phyloP scores from a whole-genome alignment of 306 rosid species.

The Phaseolus lunatus region DNA sequence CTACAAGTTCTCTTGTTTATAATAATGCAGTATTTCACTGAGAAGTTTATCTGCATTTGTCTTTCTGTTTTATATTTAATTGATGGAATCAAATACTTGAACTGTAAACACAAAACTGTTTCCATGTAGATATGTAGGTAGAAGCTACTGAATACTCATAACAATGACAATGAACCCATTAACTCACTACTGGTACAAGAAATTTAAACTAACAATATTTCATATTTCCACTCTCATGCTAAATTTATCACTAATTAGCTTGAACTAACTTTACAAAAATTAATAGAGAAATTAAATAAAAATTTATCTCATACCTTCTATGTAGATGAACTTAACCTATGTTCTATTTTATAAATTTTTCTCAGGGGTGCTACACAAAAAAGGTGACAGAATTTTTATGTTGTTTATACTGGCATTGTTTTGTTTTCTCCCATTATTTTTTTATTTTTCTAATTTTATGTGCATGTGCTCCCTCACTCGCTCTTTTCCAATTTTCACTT shows the following conservation, averaged over 20 bases:
- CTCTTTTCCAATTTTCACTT: background rate
- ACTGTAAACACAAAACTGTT: background rate
- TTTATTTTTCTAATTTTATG: background rate
- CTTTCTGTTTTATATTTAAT: slow-evolving; percentile 4
- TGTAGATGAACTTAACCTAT: background rate
- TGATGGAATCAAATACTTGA: slow-evolving; percentile 18
- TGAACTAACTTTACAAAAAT: slow-evolving; percentile 8
- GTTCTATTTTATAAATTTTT: background rate
- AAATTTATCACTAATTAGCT: background rate
- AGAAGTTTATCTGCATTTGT: slow-evolving; percentile 12
- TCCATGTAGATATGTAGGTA: slow-evolving; percentile 21
- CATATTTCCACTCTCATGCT: background rate
- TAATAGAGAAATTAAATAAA: background rate
- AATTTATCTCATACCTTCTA: background rate
- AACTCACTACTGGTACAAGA: background rate
- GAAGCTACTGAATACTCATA: background rate
- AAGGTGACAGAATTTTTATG: background rate
- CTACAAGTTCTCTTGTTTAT: background rate
- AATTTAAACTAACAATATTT: background rate
- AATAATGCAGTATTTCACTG: slow-evolving; percentile 8
- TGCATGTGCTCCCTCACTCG: background rate
- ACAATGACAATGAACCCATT: background rate
- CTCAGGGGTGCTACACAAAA: background rate
- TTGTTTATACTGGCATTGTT: background rate
- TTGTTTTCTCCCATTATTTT: background rate